Evolutionary conservation across 108 stramenopile species (phyloP), one percentile per base, ranked within the genome.

Genomic region (Nitzschia sp.): DNA sequence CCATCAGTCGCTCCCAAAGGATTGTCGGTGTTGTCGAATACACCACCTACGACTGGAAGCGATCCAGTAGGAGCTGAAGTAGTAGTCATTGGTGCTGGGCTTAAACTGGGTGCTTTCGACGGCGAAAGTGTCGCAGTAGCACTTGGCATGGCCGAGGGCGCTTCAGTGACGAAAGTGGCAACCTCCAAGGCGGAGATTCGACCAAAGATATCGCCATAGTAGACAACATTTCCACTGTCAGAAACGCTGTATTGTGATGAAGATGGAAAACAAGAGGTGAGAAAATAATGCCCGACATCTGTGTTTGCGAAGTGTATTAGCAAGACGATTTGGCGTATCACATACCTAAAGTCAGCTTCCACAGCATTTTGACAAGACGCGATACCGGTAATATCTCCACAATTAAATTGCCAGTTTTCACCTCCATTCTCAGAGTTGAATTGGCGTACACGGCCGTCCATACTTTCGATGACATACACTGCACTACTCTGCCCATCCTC

Each of bases 201-300:
- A 31, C 80, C 80, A 45, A 52, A 60, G n/a, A 81, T 57, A 36
- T 76, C 76, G 13, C 76, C 75, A 38, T 81, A 81, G 63, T 73
- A 81, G 13, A 81, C n/a, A 9, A 61, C 33, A 31, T 73, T 73
- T 22, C 80, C 80, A 47, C 48, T 66, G 1, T 64, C 45, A 13
- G 69, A 44, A 44, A 81, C 53, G 34, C 74, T 69, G 41, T 23
- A 61, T 32, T 11, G 19, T 21, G 16, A 21, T 21, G 19, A 22
- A 50, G 38, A 41, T 6, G 6, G 6, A 6, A 41, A 13, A 41
- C 6, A 41, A 41, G 38, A 13, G 9, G 38, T 41, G 6, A 41
- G 38, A 9, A 41, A 41, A 41, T 41, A 13, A 13, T 41, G 6
- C 9, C 13, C 38, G 38, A 41, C n/a, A n/a, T n/a, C n/a, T n/a